Conservation (phyloP, 192 early-diverging fungal genomes). For the Cladochytrium replicatum region DNA sequence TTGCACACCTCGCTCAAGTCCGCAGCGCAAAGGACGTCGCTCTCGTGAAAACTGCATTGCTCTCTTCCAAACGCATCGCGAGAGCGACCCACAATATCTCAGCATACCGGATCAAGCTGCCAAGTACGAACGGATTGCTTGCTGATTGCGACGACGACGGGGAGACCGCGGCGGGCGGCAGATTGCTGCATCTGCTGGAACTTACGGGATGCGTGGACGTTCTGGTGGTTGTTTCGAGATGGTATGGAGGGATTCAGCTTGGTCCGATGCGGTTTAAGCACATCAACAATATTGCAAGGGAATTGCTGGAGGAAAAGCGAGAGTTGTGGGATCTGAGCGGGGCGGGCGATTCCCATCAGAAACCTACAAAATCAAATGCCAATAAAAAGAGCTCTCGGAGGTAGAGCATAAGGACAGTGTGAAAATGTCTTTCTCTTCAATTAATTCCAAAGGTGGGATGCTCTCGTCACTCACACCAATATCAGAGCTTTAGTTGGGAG, state of each 20-base stretch:
- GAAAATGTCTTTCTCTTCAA: too few relatives aligned
- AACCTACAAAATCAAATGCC: too few relatives aligned
- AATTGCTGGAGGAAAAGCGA: conserved; percentile 56
- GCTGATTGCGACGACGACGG: conserved; percentile 96
- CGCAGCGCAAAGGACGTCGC: conserved; percentile 44
- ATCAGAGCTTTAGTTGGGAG: too few relatives aligned
- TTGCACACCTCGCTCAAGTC: conserved; percentile 65
- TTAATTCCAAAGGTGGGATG: too few relatives aligned
- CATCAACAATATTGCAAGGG: conserved; percentile 76
- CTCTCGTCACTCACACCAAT: too few relatives aligned
- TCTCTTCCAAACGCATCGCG: conserved; percentile 63
- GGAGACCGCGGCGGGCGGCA: conserved; percentile 77
- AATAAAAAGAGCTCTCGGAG: too few relatives aligned
- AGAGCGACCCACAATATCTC: conserved; percentile 82
- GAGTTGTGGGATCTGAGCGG: too few relatives aligned
- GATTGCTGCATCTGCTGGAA: conserved; percentile 75
- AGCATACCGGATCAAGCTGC: conserved; percentile 75
- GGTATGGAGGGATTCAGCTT: conserved; percentile 82
- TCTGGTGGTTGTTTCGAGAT: conserved; percentile 71
- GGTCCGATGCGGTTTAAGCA: conserved; percentile 84
- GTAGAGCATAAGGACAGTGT: too few relatives aligned
- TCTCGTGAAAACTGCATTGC: conserved; percentile 38
- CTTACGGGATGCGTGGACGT: conserved; percentile 59
- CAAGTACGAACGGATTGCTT: too few relatives aligned
- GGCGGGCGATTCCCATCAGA: too few relatives aligned